Percentiles rank a stretch among this genome's conserved stretches.
Conservation (phyloP, 179 eudicot species). For the Nepenthes alata region DNA sequence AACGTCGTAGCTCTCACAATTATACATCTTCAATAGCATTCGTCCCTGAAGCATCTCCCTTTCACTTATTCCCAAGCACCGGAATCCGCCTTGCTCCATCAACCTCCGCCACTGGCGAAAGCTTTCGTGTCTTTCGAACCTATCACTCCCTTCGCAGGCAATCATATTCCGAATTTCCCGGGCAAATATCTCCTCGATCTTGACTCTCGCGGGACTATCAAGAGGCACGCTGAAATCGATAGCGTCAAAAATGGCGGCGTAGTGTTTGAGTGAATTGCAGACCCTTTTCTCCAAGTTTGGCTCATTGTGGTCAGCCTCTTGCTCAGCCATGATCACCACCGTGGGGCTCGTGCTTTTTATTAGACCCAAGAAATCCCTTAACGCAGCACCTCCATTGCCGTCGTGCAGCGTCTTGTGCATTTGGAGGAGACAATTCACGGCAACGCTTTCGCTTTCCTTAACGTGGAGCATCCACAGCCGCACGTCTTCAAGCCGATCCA, state of each 20-base stretch:
- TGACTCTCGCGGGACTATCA: conserved; percentile 46
- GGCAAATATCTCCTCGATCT: conserved; percentile 72
- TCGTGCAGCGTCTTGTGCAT: conserved; percentile 77
- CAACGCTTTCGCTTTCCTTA: conserved; percentile 74
- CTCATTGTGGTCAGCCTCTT: conserved; percentile 60
- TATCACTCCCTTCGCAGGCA: conserved; percentile 76
- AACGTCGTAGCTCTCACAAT: conserved; percentile 33
- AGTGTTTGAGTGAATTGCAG: conserved; percentile 50
- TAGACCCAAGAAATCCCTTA: conserved; percentile 63
- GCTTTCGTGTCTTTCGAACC: conserved; percentile 67
- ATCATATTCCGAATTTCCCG: conserved; percentile 75
- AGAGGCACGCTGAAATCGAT: conserved; percentile 42
- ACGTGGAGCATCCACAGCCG: conserved; percentile 97
- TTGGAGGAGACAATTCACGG: conserved; percentile 61
- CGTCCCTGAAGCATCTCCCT: conserved; percentile 52
- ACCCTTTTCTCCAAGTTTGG: conserved; percentile 42
- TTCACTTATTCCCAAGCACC: conserved; percentile 34
- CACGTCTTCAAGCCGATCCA: conserved; percentile 81
- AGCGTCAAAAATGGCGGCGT: conserved; percentile 69
- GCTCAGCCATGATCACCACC: conserved; percentile 59
- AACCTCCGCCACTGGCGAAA: conserved; percentile 51
- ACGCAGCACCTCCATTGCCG: conserved; percentile 22
- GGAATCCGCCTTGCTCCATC: conserved; percentile 59
- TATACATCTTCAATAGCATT: conserved; percentile 75
- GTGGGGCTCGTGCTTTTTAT: conserved; percentile 58